Percentiles rank a stretch among this genome's conserved stretches.
Evolutionary conservation across 2,329 filamentous ascomycete species (phyloP).

Genomic region (Ascochyta viciae-villosae): DNA sequence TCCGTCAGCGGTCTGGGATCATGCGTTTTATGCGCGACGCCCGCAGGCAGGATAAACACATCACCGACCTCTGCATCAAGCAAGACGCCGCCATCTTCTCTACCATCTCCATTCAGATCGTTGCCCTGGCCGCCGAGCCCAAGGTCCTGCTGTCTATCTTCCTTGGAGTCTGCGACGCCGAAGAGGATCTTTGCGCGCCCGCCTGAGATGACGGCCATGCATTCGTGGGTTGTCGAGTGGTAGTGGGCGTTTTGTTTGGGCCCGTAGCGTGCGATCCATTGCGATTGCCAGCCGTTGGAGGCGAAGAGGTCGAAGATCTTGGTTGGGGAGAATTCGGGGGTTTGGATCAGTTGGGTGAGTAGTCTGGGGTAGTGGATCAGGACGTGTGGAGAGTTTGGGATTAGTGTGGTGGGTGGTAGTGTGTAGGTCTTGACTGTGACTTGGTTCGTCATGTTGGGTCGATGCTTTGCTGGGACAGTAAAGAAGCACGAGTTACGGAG

Average conservation of each 20-base stretch:
- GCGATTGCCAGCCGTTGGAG: constrained; percentile 59
- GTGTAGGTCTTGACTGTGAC: constrained; percentile 21
- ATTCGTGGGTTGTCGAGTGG: constrained; percentile 64
- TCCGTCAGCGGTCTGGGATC: constrained; percentile 48
- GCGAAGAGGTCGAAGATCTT: constrained; percentile 56
- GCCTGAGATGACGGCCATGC: constrained; percentile 64
- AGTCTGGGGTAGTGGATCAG: constrained; percentile 62
- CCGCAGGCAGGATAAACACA: constrained; percentile 66
- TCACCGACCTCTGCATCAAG: constrained; percentile 60
- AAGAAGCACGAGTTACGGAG: no score
- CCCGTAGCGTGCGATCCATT: constrained; percentile 66
- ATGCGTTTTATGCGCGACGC: constrained; percentile 63
- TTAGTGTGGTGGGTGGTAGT: constrained; percentile 33
- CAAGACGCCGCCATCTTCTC: constrained; percentile 59
- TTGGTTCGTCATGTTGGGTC: no score
- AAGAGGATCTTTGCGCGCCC: constrained; percentile 61
- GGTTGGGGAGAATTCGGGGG: constrained; percentile 31
- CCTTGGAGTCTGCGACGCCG: constrained; percentile 57
- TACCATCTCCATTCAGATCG: constrained; percentile 48
- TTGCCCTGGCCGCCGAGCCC: constrained; percentile 33
- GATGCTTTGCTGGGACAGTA: no score
- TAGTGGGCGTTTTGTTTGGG: constrained; percentile 64
- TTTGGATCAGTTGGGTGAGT: constrained; percentile 38
- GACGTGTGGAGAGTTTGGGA: constrained; percentile 55
- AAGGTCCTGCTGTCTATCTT: constrained; percentile 18